Percentiles rank a stretch among this genome's conserved stretches.
Evolutionary conservation across 129 eudicot species (phyloP).

Genomic region (Lonicera japonica): DNA sequence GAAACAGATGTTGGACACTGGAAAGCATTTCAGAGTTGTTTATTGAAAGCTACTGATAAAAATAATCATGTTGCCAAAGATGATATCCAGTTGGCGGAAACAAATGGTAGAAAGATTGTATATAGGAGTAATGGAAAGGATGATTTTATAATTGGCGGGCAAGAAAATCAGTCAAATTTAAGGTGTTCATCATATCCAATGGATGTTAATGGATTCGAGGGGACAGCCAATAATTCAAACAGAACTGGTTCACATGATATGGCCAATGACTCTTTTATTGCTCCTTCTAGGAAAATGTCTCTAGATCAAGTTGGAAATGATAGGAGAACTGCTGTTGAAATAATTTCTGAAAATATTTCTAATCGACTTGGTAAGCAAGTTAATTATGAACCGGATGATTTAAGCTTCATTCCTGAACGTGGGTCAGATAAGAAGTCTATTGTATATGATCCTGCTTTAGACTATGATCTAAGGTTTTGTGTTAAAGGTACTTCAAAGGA

Average conservation of each 20-base stretch:
- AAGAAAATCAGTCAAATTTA: slow-evolving; percentile 34
- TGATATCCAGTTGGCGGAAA: slow-evolving; percentile 39
- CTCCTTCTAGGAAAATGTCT: slow-evolving; percentile 52
- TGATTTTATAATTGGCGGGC: slow-evolving; percentile 39
- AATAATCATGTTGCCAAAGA: slow-evolving; percentile 29
- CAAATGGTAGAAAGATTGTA: slow-evolving; percentile 43
- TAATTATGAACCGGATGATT: slow-evolving; percentile 68
- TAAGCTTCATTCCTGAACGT: slow-evolving; percentile 76
- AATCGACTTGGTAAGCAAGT: neutral
- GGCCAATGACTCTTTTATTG: slow-evolving; percentile 53
- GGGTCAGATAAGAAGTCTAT: slow-evolving; percentile 34
- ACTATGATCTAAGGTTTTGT: slow-evolving; percentile 57
- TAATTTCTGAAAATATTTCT: slow-evolving; percentile 32
- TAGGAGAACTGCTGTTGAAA: slow-evolving; percentile 38
- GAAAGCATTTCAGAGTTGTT: slow-evolving; percentile 81
- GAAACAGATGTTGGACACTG: slow-evolving; percentile 66
- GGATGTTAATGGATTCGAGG: slow-evolving; percentile 35
- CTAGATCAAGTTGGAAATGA: slow-evolving; percentile 36
- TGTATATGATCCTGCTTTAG: slow-evolving; percentile 69
- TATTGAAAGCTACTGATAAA: slow-evolving; percentile 61
- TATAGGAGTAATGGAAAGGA: slow-evolving; percentile 32
- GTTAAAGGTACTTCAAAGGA: slow-evolving; percentile 20
- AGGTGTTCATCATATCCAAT: slow-evolving; percentile 31
- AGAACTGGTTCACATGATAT: slow-evolving; percentile 21
- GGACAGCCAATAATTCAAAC: slow-evolving; percentile 18